Base-by-base conservation (phyloP, 192 early-diverging fungal genomes). In the Powellomyces hirtus region DNA sequence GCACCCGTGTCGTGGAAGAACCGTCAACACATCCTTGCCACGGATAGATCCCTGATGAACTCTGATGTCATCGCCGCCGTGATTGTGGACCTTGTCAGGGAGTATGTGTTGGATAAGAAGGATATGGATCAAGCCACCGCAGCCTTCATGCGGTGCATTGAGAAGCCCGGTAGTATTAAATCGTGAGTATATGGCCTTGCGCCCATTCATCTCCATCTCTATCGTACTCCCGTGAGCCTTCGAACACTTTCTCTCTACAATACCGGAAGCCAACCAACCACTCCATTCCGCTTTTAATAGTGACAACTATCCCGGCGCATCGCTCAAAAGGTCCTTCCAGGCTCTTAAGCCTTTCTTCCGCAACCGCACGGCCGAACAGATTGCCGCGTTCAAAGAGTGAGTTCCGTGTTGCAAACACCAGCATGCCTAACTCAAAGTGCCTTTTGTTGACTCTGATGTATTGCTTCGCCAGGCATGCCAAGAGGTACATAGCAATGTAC, bases 401-500 rank as follows among this genome's bases (percentile, higher is more conserved):
- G 63, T 52, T 29, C 33, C 8, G n/a, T 24, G n/a, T 49, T 16
- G 5, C 46, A 16, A 16, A 49, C n/a, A 49, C 5, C n/a, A n/a
- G n/a, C n/a, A n/a, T n/a, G n/a, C n/a, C n/a, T n/a, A n/a, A 24
- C 46, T 14, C 16, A 49, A 14, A 18, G 26, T 2, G 26, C 46
- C 14, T 3, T 24, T 24, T 24, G 3, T 49, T 49, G 46, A 18
- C 46, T 14, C 26, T 6, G 26, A 49, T 24, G 5, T 3, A 2
- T 2, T 6, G 26, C 16, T 49, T 49, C n/a, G n/a, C n/a, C 16
- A 49, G 46, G 14, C 67, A 66, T 60, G 51, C 56, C n/a, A 27
- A 64, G 16, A 77, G 84, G 40, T 91, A 91, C 64, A 63, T 91
- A 29, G 69, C 71, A 4, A 91, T 89, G 85, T 89, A 91, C 56